Evolutionary conservation across 345 rosid genomes (phyloP).

Genomic region (Noccaea bulbosa): DNA sequence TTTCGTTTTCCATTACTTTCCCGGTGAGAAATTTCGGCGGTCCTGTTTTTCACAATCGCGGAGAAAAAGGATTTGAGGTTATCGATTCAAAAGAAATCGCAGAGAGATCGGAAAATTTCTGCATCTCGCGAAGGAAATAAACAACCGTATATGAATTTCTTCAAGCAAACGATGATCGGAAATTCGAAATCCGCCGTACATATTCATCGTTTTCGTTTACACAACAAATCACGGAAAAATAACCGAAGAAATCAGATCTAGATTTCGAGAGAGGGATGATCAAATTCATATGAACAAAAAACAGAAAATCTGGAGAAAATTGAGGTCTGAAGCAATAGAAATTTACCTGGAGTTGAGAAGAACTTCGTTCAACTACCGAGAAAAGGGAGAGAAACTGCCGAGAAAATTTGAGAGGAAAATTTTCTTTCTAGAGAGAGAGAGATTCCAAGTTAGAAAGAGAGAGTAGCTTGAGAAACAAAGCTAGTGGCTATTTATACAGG

Average conservation of each 20-base stretch:
- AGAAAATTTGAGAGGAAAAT: slow-evolving; percentile 30
- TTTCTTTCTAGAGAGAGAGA: slow-evolving; percentile 22
- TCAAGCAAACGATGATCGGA: neutral
- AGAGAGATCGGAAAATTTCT: slow-evolving; percentile 6
- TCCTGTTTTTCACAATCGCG: slow-evolving; percentile 29
- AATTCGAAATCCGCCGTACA: neutral
- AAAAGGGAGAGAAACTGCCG: slow-evolving; percentile 20
- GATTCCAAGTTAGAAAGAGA: slow-evolving; percentile 25
- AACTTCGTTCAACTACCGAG: slow-evolving; percentile 3
- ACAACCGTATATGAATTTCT: neutral
- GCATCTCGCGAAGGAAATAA: slow-evolving; percentile 4
- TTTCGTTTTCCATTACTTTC: slow-evolving; percentile 46
- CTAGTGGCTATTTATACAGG: slow-evolving; percentile 35
- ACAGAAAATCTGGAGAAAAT: slow-evolving; percentile 9
- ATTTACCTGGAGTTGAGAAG: slow-evolving; percentile 27
- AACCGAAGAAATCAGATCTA: slow-evolving; percentile 26
- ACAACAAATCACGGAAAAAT: neutral
- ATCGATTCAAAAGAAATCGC: neutral
- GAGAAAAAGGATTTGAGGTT: neutral
- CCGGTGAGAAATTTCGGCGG: slow-evolving; percentile 2
- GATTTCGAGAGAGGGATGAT: neutral
- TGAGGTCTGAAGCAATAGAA: slow-evolving; percentile 4
- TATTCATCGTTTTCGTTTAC: neutral
- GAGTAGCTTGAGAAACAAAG: slow-evolving; percentile 17
- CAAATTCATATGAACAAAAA: neutral